These are phyloP conservation scores for Ophiocordyceps unilateralis DNA, from an alignment of 2,329 filamentous ascomycete genomes.

Conservation along the genomic window DNA sequence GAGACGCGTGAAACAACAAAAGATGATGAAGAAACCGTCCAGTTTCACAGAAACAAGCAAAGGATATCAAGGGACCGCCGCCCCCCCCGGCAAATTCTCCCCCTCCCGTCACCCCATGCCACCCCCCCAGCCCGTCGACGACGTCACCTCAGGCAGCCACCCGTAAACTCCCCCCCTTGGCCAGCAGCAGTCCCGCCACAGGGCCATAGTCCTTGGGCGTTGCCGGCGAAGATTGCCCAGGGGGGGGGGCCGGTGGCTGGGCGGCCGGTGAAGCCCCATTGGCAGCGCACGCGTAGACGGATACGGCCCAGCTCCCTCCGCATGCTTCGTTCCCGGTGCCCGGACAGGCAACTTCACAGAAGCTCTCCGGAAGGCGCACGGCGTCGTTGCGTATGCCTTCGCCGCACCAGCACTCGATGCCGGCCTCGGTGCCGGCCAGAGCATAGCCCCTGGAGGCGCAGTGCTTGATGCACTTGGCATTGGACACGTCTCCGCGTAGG, in stretches of 20 bases:
- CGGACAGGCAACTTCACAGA: slow-evolving; percentile 8
- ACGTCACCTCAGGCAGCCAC: background rate
- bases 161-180: background rate
- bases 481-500: slow-evolving; percentile 23
- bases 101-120: background rate
- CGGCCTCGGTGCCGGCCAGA: slow-evolving; percentile 32
- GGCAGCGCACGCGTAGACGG: slow-evolving; percentile 4
- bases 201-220: background rate
- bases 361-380: slow-evolving; percentile 8
- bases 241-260: background rate
- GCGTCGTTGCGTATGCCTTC: slow-evolving; percentile 8
- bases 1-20: background rate
- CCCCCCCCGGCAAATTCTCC: background rate
- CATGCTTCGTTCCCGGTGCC: slow-evolving; percentile 5
- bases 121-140: background rate
- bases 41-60: background rate
- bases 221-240: background rate
- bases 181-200: background rate
- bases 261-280: background rate
- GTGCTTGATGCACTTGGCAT: slow-evolving; percentile 28
- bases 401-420: slow-evolving; percentile 34
- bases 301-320: slow-evolving; percentile 11
- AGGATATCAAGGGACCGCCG: background rate
- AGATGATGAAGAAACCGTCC: background rate
- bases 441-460: slow-evolving; percentile 22